Conservation (phyloP, 2,329 filamentous ascomycete species). For the Coniochaeta ligniaria region DNA sequence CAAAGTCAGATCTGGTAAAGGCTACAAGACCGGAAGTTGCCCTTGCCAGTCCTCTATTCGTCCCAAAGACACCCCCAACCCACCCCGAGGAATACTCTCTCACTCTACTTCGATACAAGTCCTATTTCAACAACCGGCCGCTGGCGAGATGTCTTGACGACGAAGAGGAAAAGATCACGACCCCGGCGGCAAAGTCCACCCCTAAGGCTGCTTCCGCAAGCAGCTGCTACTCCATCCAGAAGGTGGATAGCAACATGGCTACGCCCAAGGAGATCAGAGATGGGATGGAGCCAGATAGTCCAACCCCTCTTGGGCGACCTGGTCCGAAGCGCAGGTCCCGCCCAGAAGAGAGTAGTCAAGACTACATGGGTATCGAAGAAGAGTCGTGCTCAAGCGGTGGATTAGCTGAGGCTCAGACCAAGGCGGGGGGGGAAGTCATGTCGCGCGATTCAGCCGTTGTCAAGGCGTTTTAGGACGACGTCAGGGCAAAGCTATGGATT, state of each 20-base stretch:
- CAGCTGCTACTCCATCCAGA: not conserved
- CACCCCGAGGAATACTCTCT: conserved; percentile 21
- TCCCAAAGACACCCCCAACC: not conserved
- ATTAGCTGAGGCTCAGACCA: not conserved
- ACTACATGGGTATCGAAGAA: not conserved
- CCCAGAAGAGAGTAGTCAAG: not conserved
- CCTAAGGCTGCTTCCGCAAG: not conserved
- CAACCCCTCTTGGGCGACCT: not conserved
- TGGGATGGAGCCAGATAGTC: not conserved
- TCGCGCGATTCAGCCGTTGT: conserved; percentile 14
- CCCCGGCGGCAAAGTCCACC: not conserved
- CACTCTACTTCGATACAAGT: conserved; percentile 23
- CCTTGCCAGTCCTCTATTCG: not conserved
- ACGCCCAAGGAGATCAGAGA: not conserved
- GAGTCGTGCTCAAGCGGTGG: not conserved
- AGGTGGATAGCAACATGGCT: not conserved
- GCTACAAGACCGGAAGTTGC: not conserved
- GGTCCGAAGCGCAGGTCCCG: not conserved
- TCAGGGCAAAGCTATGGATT: conserved; percentile 20
- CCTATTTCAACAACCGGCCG: conserved; percentile 22
- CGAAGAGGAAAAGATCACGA: not conserved
- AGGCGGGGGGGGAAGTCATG: not conserved
- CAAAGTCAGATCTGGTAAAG: not conserved
- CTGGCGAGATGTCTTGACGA: conserved; percentile 22
- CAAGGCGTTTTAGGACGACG: conserved; percentile 22